phyloP scores from a whole-genome alignment of 495 filamentous ascomycete species.

The Xylaria intraflava region DNA sequence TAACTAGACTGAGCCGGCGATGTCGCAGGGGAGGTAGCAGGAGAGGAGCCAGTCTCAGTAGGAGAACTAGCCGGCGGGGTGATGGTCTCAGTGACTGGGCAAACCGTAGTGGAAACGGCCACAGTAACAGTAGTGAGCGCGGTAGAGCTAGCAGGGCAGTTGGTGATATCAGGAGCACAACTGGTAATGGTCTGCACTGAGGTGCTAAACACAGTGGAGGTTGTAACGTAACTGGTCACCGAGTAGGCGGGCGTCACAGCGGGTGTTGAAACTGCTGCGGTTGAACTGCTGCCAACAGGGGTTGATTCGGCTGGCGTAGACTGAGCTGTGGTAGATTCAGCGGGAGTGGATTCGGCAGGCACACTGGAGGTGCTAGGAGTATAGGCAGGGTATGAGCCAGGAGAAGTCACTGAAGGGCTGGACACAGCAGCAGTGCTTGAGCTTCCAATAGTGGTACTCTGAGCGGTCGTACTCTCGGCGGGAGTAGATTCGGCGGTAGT shows the following conservation, averaged over 20 bases:
- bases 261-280: slow-evolving; percentile 18
- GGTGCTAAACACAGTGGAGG: slow-evolving; percentile 58
- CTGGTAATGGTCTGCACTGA: slow-evolving; percentile 52
- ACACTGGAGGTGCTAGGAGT: slow-evolving; percentile 9
- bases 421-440: neutral
- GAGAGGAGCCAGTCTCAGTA: slow-evolving; percentile 14
- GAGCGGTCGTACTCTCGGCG: slow-evolving; percentile 12
- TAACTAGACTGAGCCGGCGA: slow-evolving; percentile 6
- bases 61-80: slow-evolving; percentile 17
- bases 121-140: slow-evolving; percentile 50
- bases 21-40: slow-evolving; percentile 17
- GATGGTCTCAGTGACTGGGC: slow-evolving; percentile 40
- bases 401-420: neutral
- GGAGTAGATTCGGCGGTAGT: slow-evolving; percentile 16
- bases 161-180: slow-evolving; percentile 49
- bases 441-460: slow-evolving; percentile 3
- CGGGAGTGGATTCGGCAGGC: slow-evolving; percentile 17
- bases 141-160: slow-evolving; percentile 52
- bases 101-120: slow-evolving; percentile 57
- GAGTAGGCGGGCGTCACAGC: slow-evolving; percentile 18
- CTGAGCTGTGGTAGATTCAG: neutral
- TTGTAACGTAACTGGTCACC: slow-evolving; percentile 38
- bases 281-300: slow-evolving; percentile 16
- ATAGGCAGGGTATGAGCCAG: slow-evolving; percentile 8
- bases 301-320: neutral